Percentiles rank a stretch among this genome's conserved stretches.
phyloP scores from a whole-genome alignment of 2,329 filamentous ascomycete genomes.

The Madurella mycetomatis region DNA sequence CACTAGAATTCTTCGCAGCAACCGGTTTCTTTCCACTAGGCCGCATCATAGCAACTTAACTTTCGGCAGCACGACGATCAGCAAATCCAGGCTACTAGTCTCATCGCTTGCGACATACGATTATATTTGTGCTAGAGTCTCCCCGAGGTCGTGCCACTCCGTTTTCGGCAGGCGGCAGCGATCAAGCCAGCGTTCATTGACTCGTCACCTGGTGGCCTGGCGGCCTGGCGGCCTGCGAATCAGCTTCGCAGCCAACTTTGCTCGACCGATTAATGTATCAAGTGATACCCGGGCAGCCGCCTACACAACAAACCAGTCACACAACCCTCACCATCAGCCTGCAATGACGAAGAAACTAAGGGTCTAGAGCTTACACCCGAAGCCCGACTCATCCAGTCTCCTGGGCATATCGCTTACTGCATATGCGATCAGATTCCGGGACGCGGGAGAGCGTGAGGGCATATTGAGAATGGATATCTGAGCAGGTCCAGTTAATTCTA shows the following conservation, averaged over 20 bases:
- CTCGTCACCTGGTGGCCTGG: no score
- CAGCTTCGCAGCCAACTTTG: neutral
- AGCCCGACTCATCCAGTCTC: constrained; percentile 17
- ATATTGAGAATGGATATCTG: constrained; percentile 28
- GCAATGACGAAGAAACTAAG: constrained; percentile 19
- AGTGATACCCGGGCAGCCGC: neutral
- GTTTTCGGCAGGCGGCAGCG: no score
- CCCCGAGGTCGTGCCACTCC: no score
- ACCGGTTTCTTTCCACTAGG: no score
- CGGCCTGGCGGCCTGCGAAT: no score
- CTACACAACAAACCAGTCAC: neutral
- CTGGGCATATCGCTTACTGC: constrained; percentile 8
- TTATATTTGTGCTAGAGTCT: no score
- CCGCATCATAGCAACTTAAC: no score
- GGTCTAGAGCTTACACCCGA: constrained; percentile 7
- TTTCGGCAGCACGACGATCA: no score
- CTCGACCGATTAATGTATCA: neutral
- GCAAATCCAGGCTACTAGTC: no score
- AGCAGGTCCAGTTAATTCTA: constrained; percentile 17
- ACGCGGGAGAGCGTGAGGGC: constrained; percentile 18
- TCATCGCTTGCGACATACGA: no score
- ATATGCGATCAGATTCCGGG: constrained; percentile 7
- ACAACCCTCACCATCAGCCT: neutral
- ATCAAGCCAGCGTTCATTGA: no score
- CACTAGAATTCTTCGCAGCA: no score